Evolutionary conservation across 495 filamentous ascomycete species (phyloP).

Genomic region (Pyronema omphalodes): DNA sequence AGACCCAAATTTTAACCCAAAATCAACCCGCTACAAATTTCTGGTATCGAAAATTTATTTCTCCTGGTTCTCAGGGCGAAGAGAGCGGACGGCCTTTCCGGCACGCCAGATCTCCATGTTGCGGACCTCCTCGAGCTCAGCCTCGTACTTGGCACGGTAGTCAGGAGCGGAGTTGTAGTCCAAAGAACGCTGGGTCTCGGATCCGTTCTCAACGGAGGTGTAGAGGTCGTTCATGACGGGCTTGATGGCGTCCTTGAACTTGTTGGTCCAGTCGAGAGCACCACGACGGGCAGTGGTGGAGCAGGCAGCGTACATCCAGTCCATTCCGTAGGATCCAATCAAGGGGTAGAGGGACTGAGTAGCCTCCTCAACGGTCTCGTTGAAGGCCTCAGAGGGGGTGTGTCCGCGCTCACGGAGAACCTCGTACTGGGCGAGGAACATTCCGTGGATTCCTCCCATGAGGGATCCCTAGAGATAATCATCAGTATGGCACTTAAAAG

Average conservation of each 20-base stretch:
- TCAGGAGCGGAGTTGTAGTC: conserved; percentile 89
- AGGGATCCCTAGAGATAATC: conserved; percentile 47
- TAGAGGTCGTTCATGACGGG: conserved; percentile 95
- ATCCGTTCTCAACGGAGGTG: conserved; percentile 69
- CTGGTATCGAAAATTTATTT: conserved; percentile 25
- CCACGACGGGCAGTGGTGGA: conserved; percentile 95
- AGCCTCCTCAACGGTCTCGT: conserved; percentile 99
- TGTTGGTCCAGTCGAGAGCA: conserved; percentile 92
- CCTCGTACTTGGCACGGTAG: conserved; percentile 89
- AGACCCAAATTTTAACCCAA: too few relatives aligned
- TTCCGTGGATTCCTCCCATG: conserved; percentile 99
- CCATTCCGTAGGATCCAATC: conserved; percentile 93
- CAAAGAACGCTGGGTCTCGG: conserved; percentile 81
- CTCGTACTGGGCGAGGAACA: conserved; percentile 99
- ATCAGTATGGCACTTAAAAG: neutral
- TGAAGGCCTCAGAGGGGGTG: conserved; percentile 95
- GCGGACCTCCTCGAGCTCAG: conserved; percentile 91
- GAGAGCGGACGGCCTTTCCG: conserved; percentile 85
- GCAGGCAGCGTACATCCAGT: conserved; percentile 99
- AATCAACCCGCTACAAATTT: too few relatives aligned
- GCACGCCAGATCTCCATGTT: conserved; percentile 96
- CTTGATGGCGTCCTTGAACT: conserved; percentile 92
- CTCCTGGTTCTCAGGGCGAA: conserved; percentile 65
- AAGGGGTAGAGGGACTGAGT: conserved; percentile 95
- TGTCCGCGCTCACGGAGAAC: conserved; percentile 96